Base-by-base conservation (phyloP, 1,284 basidiomycete genomes). In the Cystodermella granulosa region DNA sequence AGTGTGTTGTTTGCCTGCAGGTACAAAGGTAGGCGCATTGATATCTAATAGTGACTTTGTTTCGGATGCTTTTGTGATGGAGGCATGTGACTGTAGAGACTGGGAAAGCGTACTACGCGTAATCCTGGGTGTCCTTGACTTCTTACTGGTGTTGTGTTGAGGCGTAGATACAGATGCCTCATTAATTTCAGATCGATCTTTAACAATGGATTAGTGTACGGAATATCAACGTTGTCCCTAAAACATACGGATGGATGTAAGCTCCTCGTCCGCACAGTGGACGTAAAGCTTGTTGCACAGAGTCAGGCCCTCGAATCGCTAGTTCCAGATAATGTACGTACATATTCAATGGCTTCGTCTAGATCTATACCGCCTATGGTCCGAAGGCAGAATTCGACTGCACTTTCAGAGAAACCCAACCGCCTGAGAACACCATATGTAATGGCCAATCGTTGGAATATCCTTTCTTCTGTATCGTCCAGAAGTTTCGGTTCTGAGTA, bases 321-420 rank as follows among this genome's bases (percentile, higher is more conserved):
- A n/a, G n/a, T n/a, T n/a, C n/a, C n/a, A n/a, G 7, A 46, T 22
- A 34, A 34, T 26, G 34, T 4, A 64, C 82, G 50, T 56, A 94
- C 92, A 91, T 92, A 96, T 58, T 92, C 87, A 46, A 90, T 76
- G n/a, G 89, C 92, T 46, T 94, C 89, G 17, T 97, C 92, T 34
- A 96, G 73, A 5, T 93, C 89, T 16, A 89, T 70, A 1, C 82
- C 80, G 24, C 74, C 65, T 24, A 85, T 81, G 17, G 69, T 65
- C 43, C 65, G 67, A 14, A 96, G 65, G 54, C 90, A 93, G 50
- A 83, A 74, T 43, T 81, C 74, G 7, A 92, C 81, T 48, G 81
- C 74, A 6, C 72, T 75, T 52, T 88, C 80, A 0, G 78, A 67
- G 64, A 94, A 94, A 1, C 90, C 91, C n/a, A 95, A 73, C 43